phyloP scores from a whole-genome alignment of 2,329 filamentous ascomycete genomes.

The Lasiodiplodia theobromae region DNA sequence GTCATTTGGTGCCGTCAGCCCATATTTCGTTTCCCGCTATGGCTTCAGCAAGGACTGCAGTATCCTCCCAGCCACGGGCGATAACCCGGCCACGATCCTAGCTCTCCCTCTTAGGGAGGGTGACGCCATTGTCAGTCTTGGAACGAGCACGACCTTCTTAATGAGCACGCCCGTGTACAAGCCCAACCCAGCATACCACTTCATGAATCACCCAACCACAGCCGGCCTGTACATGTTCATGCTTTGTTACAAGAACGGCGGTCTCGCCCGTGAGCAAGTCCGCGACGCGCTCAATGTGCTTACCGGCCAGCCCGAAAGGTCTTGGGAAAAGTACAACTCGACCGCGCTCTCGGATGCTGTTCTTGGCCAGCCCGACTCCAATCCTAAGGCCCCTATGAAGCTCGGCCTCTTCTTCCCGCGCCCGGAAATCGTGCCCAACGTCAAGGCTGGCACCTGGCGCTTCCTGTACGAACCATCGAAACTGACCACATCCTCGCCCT shows the following conservation, averaged over 20 bases:
- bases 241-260: conserved; percentile 99
- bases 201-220: conserved; percentile 97
- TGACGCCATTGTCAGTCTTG: conserved; percentile 93
- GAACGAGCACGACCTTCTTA: conserved; percentile 95
- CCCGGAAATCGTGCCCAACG: conserved; percentile 94
- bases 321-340: conserved; percentile 84
- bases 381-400: conserved; percentile 68
- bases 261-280: conserved; percentile 87
- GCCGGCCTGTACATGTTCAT: conserved; percentile 98
- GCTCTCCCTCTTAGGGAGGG: conserved; percentile 84
- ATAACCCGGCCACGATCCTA: conserved; percentile 95
- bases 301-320: conserved; percentile 56
- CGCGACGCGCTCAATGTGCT: conserved; percentile 76
- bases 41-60: conserved; percentile 78
- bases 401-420: conserved; percentile 94
- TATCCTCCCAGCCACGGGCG: conserved; percentile 88
- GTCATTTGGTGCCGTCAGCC: conserved; percentile 75
- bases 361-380: conserved; percentile 64
- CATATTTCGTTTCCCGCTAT: conserved; percentile 81
- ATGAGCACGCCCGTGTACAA: conserved; percentile 95
- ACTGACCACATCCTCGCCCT: conserved; percentile 43
- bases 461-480: conserved; percentile 64
- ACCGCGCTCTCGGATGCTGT: conserved; percentile 72
- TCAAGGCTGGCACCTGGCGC: conserved; percentile 85
- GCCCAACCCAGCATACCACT: conserved; percentile 90